A percentile compares a stretch with the other conserved stretches of the same genome.
phyloP scores from a whole-genome alignment of 345 rosid species.

The Acer campestre region DNA sequence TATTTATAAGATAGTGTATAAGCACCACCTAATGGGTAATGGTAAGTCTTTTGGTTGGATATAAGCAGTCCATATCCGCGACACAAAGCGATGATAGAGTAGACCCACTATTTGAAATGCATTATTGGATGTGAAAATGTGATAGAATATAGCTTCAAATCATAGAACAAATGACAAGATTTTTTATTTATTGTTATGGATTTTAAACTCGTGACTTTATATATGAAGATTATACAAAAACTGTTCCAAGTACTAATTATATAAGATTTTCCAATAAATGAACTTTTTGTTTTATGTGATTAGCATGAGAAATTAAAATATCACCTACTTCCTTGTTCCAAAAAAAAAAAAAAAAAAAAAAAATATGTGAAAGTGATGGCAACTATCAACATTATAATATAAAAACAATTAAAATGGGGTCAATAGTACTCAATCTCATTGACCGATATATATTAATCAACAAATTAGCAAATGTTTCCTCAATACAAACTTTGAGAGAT shows the following conservation, averaged over 20 bases:
- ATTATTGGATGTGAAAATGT: too few relatives aligned
- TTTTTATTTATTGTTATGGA: too few relatives aligned
- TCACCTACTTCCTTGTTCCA: not conserved
- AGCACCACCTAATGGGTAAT: too few relatives aligned
- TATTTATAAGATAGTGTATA: too few relatives aligned
- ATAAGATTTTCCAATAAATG: not conserved
- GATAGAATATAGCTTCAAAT: too few relatives aligned
- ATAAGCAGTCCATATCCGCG: too few relatives aligned
- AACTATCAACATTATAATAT: not conserved
- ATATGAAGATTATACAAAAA: not conserved
- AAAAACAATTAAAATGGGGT: slow-evolving; percentile 10
- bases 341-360: slow-evolving; percentile 12
- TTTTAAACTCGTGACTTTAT: too few relatives aligned
- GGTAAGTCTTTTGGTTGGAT: too few relatives aligned
- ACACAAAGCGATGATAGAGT: too few relatives aligned
- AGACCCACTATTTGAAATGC: too few relatives aligned
- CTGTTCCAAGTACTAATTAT: not conserved
- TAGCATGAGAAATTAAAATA: slow-evolving; percentile 13
- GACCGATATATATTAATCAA: slow-evolving; percentile 3
- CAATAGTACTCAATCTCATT: not conserved
- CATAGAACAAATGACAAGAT: too few relatives aligned
- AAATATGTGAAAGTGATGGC: slow-evolving; percentile 17
- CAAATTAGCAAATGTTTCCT: slow-evolving; percentile 15
- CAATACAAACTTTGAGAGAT: not conserved
- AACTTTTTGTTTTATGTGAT: slow-evolving; percentile 6